These are phyloP conservation scores for Lichtheimia ornata DNA, from an alignment of 371 early-diverging fungal species.

Conservation along the genomic window DNA sequence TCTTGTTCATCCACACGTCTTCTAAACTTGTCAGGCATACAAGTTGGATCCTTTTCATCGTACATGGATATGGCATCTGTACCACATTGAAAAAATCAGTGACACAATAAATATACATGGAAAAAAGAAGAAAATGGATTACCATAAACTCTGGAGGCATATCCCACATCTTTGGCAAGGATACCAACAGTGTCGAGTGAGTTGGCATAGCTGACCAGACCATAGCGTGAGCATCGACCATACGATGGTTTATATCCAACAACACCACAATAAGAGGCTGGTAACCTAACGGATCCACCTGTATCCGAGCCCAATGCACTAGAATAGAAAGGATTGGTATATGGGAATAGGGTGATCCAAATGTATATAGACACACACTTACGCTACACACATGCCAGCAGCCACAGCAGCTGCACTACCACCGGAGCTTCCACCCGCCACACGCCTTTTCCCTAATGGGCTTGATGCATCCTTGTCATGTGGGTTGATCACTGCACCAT, in stretches of 20 bases:
- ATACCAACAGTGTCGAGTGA: constrained; percentile 91
- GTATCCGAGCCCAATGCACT: constrained; percentile 92
- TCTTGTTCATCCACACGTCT: constrained; percentile 27
- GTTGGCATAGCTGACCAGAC: constrained; percentile 86
- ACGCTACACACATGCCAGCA: constrained; percentile 72
- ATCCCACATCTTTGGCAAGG: constrained; percentile 60
- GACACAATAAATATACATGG: not conserved
- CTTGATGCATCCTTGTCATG: constrained; percentile 14
- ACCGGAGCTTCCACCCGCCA: constrained; percentile 92
- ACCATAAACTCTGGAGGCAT: constrained; percentile 60
- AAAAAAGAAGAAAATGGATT: constrained; percentile 8
- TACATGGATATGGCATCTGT: constrained; percentile 59
- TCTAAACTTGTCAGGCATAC: constrained; percentile 37
- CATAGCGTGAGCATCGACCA: constrained; percentile 86
- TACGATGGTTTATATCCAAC: constrained; percentile 94
- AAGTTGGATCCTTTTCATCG: constrained; percentile 66
- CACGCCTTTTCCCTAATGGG: constrained; percentile 26
- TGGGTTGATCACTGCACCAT: constrained; percentile 59
- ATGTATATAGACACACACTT: constrained; percentile 31
- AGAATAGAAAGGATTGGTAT: not conserved
- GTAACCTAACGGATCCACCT: constrained; percentile 92
- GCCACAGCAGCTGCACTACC: constrained; percentile 95
- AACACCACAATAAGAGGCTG: constrained; percentile 93
- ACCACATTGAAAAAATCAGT: not conserved
- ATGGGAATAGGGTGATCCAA: not conserved